phyloP scores from a whole-genome alignment of 176 grass and related monocot genomes.

The Pontederia paniculata region DNA sequence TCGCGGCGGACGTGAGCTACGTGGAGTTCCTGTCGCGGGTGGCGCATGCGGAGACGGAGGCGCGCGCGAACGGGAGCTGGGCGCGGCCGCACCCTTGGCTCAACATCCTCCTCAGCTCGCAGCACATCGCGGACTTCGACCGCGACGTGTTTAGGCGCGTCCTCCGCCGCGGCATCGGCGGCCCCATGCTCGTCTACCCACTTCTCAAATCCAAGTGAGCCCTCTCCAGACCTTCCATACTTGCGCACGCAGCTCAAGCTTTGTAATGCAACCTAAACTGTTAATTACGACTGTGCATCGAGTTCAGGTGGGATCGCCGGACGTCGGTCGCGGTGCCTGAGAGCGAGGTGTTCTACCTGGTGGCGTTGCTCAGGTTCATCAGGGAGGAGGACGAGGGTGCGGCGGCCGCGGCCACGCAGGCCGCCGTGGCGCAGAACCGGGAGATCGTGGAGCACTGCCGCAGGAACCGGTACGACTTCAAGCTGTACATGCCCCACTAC shows the following conservation, averaged over 20 bases:
- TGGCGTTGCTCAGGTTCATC: not conserved
- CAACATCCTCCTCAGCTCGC: not conserved
- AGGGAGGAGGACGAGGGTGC: not conserved
- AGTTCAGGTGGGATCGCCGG: not conserved
- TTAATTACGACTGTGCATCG: no score
- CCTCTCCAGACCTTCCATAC: not conserved
- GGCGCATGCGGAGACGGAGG: not conserved
- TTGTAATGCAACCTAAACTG: not conserved
- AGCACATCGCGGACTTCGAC: constrained; percentile 1
- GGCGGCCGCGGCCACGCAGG: not conserved
- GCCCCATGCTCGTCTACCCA: constrained; percentile 6
- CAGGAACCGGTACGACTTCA: not conserved
- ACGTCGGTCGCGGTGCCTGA: not conserved
- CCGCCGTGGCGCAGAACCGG: not conserved
- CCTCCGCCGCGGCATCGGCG: not conserved
- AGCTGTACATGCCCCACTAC: constrained; percentile 9
- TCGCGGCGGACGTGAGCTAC: not conserved
- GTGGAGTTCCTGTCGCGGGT: constrained; percentile 3
- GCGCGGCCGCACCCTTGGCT: constrained; percentile 8
- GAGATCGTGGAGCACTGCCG: not conserved
- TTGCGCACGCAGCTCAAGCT: not conserved
- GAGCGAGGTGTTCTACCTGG: not conserved
- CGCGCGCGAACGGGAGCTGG: not conserved
- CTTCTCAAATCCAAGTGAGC: not conserved
- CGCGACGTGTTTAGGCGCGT: not conserved